A percentile compares a stretch with the other conserved stretches of the same genome.
Conservation (phyloP, 192 early-diverging fungal species). For the Cetraspora pellucida region DNA sequence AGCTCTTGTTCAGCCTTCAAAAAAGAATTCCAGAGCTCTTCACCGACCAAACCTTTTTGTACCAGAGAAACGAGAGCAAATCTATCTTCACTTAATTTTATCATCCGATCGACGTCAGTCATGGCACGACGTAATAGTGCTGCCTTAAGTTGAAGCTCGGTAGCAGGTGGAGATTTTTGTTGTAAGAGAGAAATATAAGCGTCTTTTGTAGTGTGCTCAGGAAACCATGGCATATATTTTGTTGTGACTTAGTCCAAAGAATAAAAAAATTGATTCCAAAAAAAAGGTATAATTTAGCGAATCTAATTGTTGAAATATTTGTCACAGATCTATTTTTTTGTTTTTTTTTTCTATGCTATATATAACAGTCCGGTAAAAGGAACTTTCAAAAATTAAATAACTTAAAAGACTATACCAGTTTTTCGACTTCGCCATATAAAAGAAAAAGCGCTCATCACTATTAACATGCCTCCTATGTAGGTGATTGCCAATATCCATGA, state of each 20-base stretch:
- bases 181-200: conserved; percentile 67
- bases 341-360: background rate
- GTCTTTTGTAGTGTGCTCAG: conserved; percentile 59
- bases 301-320: background rate
- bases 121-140: conserved; percentile 83
- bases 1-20: conserved; percentile 76
- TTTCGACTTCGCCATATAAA: conserved; percentile 35
- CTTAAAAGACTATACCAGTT: conserved; percentile 11
- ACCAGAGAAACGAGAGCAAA: conserved; percentile 72
- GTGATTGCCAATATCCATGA: background rate
- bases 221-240: conserved; percentile 70
- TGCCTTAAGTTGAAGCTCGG: conserved; percentile 64
- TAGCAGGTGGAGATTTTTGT: conserved; percentile 55
- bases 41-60: conserved; percentile 77
- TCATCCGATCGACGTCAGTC: conserved; percentile 71
- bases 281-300: background rate
- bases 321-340: background rate
- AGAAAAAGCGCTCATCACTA: conserved; percentile 34
- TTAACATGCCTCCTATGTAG: conserved; percentile 22
- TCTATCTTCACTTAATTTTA: conserved; percentile 81
- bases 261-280: background rate
- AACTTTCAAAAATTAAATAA: background rate
- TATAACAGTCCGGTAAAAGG: too few species aligned
- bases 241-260: background rate
- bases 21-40: conserved; percentile 80